Percentiles rank a stretch among this genome's conserved stretches.
Conservation (phyloP, 352 stramenopile genomes). For the Phytophthora capsici region DNA sequence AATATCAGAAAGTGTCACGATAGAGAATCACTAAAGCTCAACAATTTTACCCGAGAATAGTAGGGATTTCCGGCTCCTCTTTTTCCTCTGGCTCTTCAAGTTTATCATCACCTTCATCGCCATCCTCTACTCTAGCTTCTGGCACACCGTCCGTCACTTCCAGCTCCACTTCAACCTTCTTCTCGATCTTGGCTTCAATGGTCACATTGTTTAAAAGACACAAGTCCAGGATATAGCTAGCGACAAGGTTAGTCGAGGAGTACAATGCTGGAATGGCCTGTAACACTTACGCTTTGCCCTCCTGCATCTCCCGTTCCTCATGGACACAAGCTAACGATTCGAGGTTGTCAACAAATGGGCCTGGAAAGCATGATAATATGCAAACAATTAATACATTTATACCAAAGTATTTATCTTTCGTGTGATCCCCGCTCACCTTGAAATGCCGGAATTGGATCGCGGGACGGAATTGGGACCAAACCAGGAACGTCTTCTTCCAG, state of each 20-base stretch:
- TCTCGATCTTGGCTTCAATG: conserved; percentile 39
- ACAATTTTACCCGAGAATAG: conserved; percentile 56
- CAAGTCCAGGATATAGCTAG: conserved; percentile 64
- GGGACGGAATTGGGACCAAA: conserved; percentile 51
- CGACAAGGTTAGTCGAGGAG: conserved; percentile 5
- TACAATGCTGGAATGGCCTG: neutral
- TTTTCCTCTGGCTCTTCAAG: conserved; percentile 25
- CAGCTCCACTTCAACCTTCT: conserved; percentile 34
- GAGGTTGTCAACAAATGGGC: conserved; percentile 45
- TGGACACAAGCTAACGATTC: conserved; percentile 50
- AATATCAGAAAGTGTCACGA: too few species aligned
- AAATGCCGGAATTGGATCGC: conserved; percentile 49
- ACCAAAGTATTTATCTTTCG: conserved; percentile 12
- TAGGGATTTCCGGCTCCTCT: conserved; percentile 35
- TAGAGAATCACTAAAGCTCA: neutral
- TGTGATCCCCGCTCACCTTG: conserved; percentile 31
- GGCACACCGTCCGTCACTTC: conserved; percentile 22
- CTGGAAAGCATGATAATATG: conserved; percentile 20
- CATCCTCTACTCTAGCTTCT: conserved; percentile 13
- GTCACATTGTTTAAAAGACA: conserved; percentile 74
- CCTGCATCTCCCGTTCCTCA: conserved; percentile 48
- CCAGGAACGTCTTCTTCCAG: conserved; percentile 12
- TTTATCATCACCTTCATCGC: conserved; percentile 6
- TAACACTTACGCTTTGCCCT: conserved; percentile 48
- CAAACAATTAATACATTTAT: neutral